Evolutionary conservation across 768 basidiomycete species (phyloP).

Genomic region (Termitomyces titanicus): DNA sequence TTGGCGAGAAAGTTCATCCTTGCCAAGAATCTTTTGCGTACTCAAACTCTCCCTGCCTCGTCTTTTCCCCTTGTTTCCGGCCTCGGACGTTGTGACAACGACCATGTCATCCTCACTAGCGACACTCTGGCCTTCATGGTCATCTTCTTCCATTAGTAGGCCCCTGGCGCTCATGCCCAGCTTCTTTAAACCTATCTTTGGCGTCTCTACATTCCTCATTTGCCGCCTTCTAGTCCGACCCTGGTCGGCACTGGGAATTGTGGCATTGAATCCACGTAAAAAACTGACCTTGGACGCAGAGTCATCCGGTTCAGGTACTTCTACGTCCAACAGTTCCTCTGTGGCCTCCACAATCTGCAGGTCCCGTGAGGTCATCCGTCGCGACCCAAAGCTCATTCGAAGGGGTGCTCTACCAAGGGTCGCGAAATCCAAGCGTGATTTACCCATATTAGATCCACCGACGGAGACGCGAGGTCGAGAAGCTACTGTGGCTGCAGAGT

Average conservation of each 20-base stretch:
- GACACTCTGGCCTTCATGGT: conserved; percentile 55
- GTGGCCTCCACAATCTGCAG: conserved; percentile 81
- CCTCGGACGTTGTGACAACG: conserved; percentile 44
- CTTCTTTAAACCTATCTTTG: conserved; percentile 73
- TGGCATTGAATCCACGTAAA: conserved; percentile 90
- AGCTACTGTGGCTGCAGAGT: conserved; percentile 65
- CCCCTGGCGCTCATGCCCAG: conserved; percentile 78
- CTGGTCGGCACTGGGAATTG: conserved; percentile 85
- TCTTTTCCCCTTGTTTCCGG: conserved; percentile 41
- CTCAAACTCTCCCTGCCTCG: conserved; percentile 66
- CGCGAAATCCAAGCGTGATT: conserved; percentile 61
- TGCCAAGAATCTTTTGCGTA: conserved; percentile 67
- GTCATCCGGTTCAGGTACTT: conserved; percentile 72
- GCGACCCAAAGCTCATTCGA: conserved; percentile 58
- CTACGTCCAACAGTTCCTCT: conserved; percentile 65
- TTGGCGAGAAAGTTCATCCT: conserved; percentile 83
- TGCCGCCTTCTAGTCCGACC: conserved; percentile 73
- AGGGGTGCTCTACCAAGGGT: conserved; percentile 78
- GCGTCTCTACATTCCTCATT: conserved; percentile 75
- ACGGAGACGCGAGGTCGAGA: conserved; percentile 40
- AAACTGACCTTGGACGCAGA: conserved; percentile 75
- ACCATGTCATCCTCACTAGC: conserved; percentile 79
- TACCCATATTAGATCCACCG: conserved; percentile 27
- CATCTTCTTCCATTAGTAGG: conserved; percentile 55
- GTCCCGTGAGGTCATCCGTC: conserved; percentile 77